Conservation (phyloP, 768 basidiomycete species). For the Lenzites betulinus region DNA sequence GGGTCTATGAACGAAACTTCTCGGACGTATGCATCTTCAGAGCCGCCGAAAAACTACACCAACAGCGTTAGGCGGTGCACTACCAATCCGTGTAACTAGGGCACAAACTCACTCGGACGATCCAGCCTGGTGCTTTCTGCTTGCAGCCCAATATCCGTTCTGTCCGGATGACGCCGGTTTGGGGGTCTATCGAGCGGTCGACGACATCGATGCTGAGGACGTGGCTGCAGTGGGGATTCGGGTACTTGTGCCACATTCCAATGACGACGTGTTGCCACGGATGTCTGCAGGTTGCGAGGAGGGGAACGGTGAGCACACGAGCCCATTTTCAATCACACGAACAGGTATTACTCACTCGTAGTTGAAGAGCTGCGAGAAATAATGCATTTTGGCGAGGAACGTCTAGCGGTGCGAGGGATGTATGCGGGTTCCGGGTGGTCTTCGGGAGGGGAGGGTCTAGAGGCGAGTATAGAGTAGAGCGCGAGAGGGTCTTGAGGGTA, state of each 20-base stretch:
- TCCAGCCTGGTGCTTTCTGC: slow-evolving; percentile 90
- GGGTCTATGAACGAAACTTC: slow-evolving; percentile 96
- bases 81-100: too few relatives aligned
- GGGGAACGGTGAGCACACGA: slow-evolving; percentile 13
- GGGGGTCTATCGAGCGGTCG: slow-evolving; percentile 79
- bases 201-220: slow-evolving; percentile 87
- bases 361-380: slow-evolving; percentile 81
- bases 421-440: not conserved
- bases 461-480: slow-evolving; percentile 20
- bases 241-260: slow-evolving; percentile 96
- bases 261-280: slow-evolving; percentile 90
- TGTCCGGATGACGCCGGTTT: slow-evolving; percentile 87
- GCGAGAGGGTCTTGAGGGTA: slow-evolving; percentile 16
- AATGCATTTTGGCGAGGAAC: slow-evolving; percentile 58
- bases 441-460: slow-evolving; percentile 12
- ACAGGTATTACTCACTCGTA: slow-evolving; percentile 67
- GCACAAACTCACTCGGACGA: slow-evolving; percentile 71
- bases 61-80: not conserved
- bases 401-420: slow-evolving; percentile 1
- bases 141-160: slow-evolving; percentile 90
- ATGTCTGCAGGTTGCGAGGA: slow-evolving; percentile 53
- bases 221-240: slow-evolving; percentile 89
- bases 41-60: slow-evolving; percentile 81
- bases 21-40: slow-evolving; percentile 92
- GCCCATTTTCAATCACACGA: slow-evolving; percentile 14